A percentile compares a stretch with the other conserved stretches of the same genome.
Evolutionary conservation across 345 rosid genomes (phyloP).

Genomic region (Camelina laxa): DNA sequence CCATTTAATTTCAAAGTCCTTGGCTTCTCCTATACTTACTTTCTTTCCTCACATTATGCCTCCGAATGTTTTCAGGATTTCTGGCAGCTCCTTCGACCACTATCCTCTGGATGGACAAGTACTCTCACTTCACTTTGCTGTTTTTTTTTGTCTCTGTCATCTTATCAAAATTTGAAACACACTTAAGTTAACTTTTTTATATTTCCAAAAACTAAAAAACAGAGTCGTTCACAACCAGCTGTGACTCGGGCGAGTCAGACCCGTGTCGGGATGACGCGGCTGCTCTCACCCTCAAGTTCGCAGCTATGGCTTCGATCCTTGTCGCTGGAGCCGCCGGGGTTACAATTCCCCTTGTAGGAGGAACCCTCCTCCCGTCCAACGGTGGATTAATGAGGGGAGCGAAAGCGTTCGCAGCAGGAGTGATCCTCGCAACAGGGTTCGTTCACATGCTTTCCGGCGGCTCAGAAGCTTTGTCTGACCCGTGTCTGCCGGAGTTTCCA

Average conservation of each 20-base stretch:
- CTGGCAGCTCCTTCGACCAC: slow-evolving; percentile 40
- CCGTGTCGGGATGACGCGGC: slow-evolving; percentile 65
- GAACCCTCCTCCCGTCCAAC: slow-evolving; percentile 68
- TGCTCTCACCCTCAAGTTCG: slow-evolving; percentile 64
- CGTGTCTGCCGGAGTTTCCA: slow-evolving; percentile 72
- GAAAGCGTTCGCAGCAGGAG: slow-evolving; percentile 93
- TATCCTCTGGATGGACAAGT: slow-evolving; percentile 33
- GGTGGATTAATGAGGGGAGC: slow-evolving; percentile 75
- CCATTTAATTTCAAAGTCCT: not conserved
- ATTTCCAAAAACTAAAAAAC: not conserved
- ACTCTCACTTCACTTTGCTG: not conserved
- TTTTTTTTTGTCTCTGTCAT: not conserved
- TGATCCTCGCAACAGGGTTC: slow-evolving; percentile 92
- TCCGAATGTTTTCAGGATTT: slow-evolving; percentile 38
- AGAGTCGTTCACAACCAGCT: slow-evolving; percentile 51
- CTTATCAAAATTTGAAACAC: not conserved
- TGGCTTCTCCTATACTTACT: not conserved
- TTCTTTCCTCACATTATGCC: not conserved
- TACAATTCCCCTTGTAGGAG: slow-evolving; percentile 77
- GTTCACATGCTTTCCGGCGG: slow-evolving; percentile 92
- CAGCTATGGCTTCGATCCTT: slow-evolving; percentile 77
- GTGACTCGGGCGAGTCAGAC: slow-evolving; percentile 54
- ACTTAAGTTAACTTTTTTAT: not conserved
- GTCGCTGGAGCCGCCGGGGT: slow-evolving; percentile 67
- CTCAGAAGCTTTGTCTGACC: slow-evolving; percentile 56